Conservation (phyloP, 2,329 filamentous ascomycete species). For the Phoma sp. region DNA sequence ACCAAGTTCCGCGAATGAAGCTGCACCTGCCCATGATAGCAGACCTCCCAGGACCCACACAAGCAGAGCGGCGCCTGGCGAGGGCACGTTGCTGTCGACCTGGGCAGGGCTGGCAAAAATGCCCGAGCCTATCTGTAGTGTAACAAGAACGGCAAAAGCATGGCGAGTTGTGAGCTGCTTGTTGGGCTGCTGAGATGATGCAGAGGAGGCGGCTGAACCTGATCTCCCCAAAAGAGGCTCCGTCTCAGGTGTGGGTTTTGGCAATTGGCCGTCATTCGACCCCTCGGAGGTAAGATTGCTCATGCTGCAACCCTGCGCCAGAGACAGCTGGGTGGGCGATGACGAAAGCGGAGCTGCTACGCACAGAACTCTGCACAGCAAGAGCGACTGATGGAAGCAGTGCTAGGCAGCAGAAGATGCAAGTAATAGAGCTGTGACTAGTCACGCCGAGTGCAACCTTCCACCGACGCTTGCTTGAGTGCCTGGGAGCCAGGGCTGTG, state of each 20-base stretch:
- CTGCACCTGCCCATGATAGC: slow-evolving; percentile 68
- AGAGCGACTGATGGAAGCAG: neutral
- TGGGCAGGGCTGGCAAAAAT: slow-evolving; percentile 69
- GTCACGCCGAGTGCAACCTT: slow-evolving; percentile 11
- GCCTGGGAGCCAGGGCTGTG: slow-evolving; percentile 9
- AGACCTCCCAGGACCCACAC: slow-evolving; percentile 68
- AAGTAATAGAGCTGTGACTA: neutral
- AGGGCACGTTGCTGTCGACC: slow-evolving; percentile 68
- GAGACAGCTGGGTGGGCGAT: neutral
- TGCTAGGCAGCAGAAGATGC: neutral
- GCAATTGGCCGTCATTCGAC: slow-evolving; percentile 16
- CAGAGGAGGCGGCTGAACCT: slow-evolving; percentile 21
- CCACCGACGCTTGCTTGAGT: neutral
- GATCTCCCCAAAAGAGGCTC: slow-evolving; percentile 35
- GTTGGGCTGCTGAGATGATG: slow-evolving; percentile 12
- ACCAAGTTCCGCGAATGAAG: slow-evolving; percentile 67
- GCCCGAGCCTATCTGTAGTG: slow-evolving; percentile 68
- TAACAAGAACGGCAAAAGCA: slow-evolving; percentile 65
- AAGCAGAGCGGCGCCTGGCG: slow-evolving; percentile 62
- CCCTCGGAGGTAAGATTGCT: slow-evolving; percentile 5
- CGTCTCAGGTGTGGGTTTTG: slow-evolving; percentile 28
- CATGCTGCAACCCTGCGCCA: slow-evolving; percentile 5
- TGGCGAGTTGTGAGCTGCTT: slow-evolving; percentile 46
- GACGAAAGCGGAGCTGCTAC: neutral
- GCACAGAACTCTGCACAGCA: neutral